Percentiles rank a stretch among this genome's conserved stretches.
phyloP scores from a whole-genome alignment of 176 grass and related monocot genomes.

The Sorghum bicolor region DNA sequence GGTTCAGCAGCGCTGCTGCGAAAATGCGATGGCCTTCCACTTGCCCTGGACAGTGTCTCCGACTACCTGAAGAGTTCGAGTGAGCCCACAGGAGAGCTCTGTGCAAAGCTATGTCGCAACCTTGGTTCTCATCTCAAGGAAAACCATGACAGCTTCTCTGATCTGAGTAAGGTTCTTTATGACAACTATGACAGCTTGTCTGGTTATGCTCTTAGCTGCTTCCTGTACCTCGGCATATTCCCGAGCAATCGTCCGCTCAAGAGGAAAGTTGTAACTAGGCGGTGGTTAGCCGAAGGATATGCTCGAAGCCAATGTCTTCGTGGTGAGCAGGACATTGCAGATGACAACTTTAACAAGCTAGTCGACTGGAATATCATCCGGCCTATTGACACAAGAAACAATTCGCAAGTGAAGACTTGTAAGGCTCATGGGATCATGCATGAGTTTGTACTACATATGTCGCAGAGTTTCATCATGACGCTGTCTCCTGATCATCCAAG shows the following conservation, averaged over 20 bases:
- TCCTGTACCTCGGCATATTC: slow-evolving; percentile 33
- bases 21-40: slow-evolving; percentile 41
- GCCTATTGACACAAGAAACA: slow-evolving; percentile 10
- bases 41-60: slow-evolving; percentile 29
- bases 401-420: slow-evolving; percentile 25
- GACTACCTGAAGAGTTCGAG: slow-evolving; percentile 21
- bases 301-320: not conserved
- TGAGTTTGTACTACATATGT: slow-evolving; percentile 17
- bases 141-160: slow-evolving; percentile 7
- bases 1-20: not conserved
- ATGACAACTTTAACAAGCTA: slow-evolving; percentile 16
- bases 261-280: slow-evolving; percentile 29
- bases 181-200: slow-evolving; percentile 28
- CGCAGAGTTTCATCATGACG: not conserved
- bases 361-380: slow-evolving; percentile 10
- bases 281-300: slow-evolving; percentile 44
- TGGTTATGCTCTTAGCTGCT: not conserved
- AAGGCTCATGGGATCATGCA: slow-evolving; percentile 34
- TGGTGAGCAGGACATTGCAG: slow-evolving; percentile 14
- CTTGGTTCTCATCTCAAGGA: slow-evolving; percentile 24
- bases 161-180: slow-evolving; percentile 21
- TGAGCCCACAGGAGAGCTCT: slow-evolving; percentile 23
- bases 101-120: slow-evolving; percentile 14
- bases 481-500: not conserved
- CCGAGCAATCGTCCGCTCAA: not conserved